A percentile compares a stretch with the other conserved stretches of the same genome.
Conservation (phyloP, 768 basidiomycete species). For the Cystobasidiopsis lactophilus region DNA sequence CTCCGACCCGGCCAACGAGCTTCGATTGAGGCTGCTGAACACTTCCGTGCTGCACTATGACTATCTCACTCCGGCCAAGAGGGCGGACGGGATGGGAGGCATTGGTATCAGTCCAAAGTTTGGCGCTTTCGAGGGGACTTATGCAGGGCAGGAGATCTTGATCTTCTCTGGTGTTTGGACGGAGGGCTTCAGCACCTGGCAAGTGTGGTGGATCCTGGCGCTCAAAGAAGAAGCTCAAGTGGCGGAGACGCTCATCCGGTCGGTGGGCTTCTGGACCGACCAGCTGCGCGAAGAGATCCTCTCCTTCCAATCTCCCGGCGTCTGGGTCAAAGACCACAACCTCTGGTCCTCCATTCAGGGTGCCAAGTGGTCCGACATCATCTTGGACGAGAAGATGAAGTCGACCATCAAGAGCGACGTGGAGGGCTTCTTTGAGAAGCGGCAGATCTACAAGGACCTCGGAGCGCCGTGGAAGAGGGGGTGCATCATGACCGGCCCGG, state of each 20-base stretch:
- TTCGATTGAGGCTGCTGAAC: neutral
- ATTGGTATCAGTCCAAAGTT: neutral
- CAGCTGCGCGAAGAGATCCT: neutral
- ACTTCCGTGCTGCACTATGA: neutral
- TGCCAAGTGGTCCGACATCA: conserved; percentile 51
- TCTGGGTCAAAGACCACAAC: neutral
- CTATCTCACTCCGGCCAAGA: neutral
- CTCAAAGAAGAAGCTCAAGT: neutral
- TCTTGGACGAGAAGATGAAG: conserved; percentile 50
- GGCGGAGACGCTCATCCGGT: neutral
- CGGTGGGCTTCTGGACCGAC: neutral
- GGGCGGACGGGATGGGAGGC: neutral
- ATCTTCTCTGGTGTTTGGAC: neutral
- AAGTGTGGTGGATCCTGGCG: neutral
- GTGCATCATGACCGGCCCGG: conserved; percentile 54
- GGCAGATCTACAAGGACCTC: conserved; percentile 47
- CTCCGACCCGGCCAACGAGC: neutral
- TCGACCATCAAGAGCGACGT: conserved; percentile 46
- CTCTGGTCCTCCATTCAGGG: conserved; percentile 29
- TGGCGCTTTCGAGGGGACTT: neutral
- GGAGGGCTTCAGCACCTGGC: neutral
- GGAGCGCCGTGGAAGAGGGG: conserved; percentile 76
- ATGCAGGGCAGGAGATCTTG: neutral
- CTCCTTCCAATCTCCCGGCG: neutral
- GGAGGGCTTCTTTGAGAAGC: conserved; percentile 55